A percentile compares a stretch with the other conserved stretches of the same genome.
Evolutionary conservation across 257 asterid species (phyloP).

Genomic region (Ballota nigra): DNA sequence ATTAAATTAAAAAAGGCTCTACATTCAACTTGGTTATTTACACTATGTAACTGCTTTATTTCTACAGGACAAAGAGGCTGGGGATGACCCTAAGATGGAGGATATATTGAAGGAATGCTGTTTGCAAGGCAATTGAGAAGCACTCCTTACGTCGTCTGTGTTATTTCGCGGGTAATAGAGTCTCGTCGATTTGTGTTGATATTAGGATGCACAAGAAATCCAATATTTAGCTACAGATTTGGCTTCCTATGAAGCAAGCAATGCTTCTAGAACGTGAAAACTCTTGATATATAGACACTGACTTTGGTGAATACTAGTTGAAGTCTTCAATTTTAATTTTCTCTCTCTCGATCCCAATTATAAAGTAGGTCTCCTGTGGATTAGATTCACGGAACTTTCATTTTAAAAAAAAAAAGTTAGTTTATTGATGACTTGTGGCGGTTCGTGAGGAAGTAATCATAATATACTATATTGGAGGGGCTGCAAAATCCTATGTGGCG

Average conservation of each 20-base stretch:
- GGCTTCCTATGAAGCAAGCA: neutral
- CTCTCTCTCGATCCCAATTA: no score
- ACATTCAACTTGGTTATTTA: neutral
- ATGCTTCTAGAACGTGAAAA: neutral
- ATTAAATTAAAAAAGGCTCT: neutral
- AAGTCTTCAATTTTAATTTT: neutral
- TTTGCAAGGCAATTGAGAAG: slow-evolving; percentile 39
- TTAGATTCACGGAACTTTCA: no score
- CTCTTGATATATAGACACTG: neutral
- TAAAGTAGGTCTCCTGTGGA: no score
- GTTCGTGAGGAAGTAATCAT: no score
- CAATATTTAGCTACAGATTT: neutral
- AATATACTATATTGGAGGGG: no score
- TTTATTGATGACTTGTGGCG: no score
- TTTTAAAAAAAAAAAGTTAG: no score
- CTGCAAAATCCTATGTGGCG: no score
- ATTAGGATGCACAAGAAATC: neutral
- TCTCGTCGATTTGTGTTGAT: neutral
- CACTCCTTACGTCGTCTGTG: neutral
- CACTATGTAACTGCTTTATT: slow-evolving; percentile 5
- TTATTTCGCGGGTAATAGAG: neutral
- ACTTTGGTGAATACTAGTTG: neutral
- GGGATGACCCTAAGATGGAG: slow-evolving; percentile 75
- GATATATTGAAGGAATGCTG: slow-evolving; percentile 79
- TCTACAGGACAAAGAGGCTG: slow-evolving; percentile 86